Percentiles rank a stretch among this genome's conserved stretches.
phyloP scores from a whole-genome alignment of 306 rosid genomes.

The Cercis canadensis region DNA sequence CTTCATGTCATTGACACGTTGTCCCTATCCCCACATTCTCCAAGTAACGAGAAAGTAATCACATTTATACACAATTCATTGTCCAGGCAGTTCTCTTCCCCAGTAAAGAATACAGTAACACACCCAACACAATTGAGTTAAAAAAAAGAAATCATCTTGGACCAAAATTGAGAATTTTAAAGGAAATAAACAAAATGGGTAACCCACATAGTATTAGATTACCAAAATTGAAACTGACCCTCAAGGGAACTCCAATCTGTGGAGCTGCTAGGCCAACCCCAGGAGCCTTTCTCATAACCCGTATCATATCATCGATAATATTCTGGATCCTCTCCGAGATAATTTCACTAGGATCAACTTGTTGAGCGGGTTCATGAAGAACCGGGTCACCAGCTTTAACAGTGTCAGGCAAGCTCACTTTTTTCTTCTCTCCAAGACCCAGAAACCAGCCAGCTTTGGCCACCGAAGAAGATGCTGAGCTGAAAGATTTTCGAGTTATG shows the following conservation, averaged over 20 bases:
- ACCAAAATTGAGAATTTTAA: not conserved
- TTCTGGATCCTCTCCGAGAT: constrained; percentile 80
- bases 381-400: constrained; percentile 97
- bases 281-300: constrained; percentile 79
- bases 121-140: not conserved
- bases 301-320: constrained; percentile 85
- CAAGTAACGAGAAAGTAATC: not conserved
- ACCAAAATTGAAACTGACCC: constrained; percentile 50
- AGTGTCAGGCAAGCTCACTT: constrained; percentile 58
- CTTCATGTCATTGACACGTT: no score
- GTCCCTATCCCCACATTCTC: not conserved
- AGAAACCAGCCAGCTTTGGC: constrained; percentile 84
- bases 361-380: constrained; percentile 81
- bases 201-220: not conserved
- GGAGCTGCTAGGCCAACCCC: constrained; percentile 97
- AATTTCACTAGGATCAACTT: constrained; percentile 64
- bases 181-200: not conserved
- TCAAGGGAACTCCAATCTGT: constrained; percentile 83
- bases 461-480: constrained; percentile 43
- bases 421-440: constrained; percentile 68
- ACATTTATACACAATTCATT: not conserved
- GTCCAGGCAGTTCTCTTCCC: constrained; percentile 11
- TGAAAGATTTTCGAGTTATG: constrained; percentile 29
- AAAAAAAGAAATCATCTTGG: not conserved
- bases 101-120: constrained; percentile 19